Percentiles rank a stretch among this genome's conserved stretches.
phyloP scores from a whole-genome alignment of 2,329 filamentous ascomycete species.

The Verticillium isaacii region DNA sequence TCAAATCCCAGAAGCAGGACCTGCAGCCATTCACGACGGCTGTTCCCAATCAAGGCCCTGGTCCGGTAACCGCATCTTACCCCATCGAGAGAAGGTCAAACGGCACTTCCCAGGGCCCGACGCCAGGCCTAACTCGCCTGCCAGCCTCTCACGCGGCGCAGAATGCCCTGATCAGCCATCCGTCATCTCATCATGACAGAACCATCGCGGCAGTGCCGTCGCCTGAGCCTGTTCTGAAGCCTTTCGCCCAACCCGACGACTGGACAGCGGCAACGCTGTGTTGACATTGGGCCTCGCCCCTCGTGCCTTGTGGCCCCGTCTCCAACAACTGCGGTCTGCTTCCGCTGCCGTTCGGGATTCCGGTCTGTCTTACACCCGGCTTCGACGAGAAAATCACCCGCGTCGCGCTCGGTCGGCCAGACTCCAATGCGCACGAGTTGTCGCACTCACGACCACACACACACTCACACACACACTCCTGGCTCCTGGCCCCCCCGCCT shows the following conservation, averaged over 20 bases:
- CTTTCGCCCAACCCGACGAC: not conserved
- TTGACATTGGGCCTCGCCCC: not conserved
- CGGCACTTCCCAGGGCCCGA: constrained; percentile 1
- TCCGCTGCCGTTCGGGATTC: no score
- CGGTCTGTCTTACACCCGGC: no score
- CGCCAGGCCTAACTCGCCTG: not conserved
- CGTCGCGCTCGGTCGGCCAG: no score
- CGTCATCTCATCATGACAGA: not conserved
- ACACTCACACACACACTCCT: no score
- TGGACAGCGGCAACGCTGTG: not conserved
- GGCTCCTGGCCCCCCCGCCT: no score
- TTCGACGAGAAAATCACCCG: no score
- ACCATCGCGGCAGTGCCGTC: not conserved
- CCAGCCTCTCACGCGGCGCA: not conserved
- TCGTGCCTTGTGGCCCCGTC: not conserved
- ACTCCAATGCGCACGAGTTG: no score
- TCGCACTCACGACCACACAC: no score
- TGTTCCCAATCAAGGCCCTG: not conserved
- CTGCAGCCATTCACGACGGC: not conserved
- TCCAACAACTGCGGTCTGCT: not conserved
- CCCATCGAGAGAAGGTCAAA: constrained; percentile 2
- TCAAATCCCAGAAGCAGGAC: not conserved
- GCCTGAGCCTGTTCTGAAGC: not conserved
- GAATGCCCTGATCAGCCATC: not conserved
- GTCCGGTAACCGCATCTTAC: not conserved